Conservation (phyloP, 2,329 filamentous ascomycete species). For the Thielaviopsis ethacetica region DNA sequence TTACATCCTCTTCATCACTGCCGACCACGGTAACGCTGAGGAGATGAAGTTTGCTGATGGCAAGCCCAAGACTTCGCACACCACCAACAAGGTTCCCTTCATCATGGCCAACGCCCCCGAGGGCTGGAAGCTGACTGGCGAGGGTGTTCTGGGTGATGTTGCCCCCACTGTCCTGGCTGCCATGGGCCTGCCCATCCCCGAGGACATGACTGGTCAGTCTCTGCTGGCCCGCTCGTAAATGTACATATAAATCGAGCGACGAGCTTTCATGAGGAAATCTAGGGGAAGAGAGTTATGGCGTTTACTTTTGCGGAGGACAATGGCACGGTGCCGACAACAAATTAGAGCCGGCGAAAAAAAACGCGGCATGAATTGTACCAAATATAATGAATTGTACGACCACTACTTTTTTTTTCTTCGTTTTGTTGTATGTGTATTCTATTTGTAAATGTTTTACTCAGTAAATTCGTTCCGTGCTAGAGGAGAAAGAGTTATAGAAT, state of each 20-base stretch:
- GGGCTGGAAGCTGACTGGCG: slow-evolving; percentile 72
- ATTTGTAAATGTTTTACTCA: too few relatives aligned
- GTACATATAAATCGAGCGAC: background rate
- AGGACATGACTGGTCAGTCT: slow-evolving; percentile 80
- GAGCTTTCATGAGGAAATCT: background rate
- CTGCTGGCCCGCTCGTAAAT: slow-evolving; percentile 40
- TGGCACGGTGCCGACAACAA: background rate
- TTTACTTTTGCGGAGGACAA: background rate
- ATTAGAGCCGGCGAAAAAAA: background rate
- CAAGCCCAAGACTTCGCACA: slow-evolving; percentile 96
- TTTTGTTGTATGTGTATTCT: too few relatives aligned
- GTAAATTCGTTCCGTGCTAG: too few relatives aligned
- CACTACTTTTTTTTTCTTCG: background rate
- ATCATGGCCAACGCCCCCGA: slow-evolving; percentile 94
- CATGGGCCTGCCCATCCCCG: slow-evolving; percentile 82
- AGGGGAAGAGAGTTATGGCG: background rate
- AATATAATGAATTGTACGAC: slow-evolving; percentile 9
- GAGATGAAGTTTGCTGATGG: slow-evolving; percentile 97
- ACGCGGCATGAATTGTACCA: background rate
- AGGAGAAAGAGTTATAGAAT: too few relatives aligned
- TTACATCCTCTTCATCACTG: slow-evolving; percentile 88
- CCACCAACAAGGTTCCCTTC: slow-evolving; percentile 93
- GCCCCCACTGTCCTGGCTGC: slow-evolving; percentile 81
- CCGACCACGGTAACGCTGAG: slow-evolving; percentile 96
- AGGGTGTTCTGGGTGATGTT: slow-evolving; percentile 89